Conservation (phyloP, 2,329 filamentous ascomycete genomes). For the Colletotrichum incanum region DNA sequence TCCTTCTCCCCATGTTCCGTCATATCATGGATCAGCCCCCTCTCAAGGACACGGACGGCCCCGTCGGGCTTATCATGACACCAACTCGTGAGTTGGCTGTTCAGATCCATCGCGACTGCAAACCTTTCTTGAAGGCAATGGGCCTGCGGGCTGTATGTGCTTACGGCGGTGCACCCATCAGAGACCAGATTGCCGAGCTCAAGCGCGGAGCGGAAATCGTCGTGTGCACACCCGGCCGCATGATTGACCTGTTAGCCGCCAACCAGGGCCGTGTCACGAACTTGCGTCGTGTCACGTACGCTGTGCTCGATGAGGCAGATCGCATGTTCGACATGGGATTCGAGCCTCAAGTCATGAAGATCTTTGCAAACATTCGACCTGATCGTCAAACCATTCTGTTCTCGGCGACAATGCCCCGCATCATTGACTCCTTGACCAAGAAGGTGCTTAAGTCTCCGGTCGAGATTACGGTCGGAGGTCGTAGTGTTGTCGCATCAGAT, state of each 20-base stretch:
- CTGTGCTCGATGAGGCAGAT: slow-evolving; percentile 97
- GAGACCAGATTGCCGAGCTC: slow-evolving; percentile 96
- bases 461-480: slow-evolving; percentile 93
- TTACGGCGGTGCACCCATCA: slow-evolving; percentile 95
- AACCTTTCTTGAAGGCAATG: slow-evolving; percentile 91
- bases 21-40: slow-evolving; percentile 95
- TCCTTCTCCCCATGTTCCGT: slow-evolving; percentile 95
- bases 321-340: slow-evolving; percentile 99
- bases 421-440: slow-evolving; percentile 91
- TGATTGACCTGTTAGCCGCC: slow-evolving; percentile 94
- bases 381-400: slow-evolving; percentile 96
- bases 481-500: slow-evolving; percentile 88
- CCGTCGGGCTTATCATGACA: slow-evolving; percentile 90
- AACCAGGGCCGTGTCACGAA: slow-evolving; percentile 97
- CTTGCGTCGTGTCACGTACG: slow-evolving; percentile 88
- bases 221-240: slow-evolving; percentile 93
- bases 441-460: slow-evolving; percentile 89
- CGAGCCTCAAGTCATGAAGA: slow-evolving; percentile 97
- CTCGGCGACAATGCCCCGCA: slow-evolving; percentile 94
- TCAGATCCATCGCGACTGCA: slow-evolving; percentile 95
- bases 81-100: slow-evolving; percentile 94
- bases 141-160: slow-evolving; percentile 90
- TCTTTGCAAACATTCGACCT: slow-evolving; percentile 91
- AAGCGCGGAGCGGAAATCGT: slow-evolving; percentile 96
- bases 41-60: slow-evolving; percentile 87